Percentiles rank a stretch among this genome's conserved stretches.
Evolutionary conservation across 257 asterid genomes (phyloP).

Genomic region (Penstemon davidsonii): DNA sequence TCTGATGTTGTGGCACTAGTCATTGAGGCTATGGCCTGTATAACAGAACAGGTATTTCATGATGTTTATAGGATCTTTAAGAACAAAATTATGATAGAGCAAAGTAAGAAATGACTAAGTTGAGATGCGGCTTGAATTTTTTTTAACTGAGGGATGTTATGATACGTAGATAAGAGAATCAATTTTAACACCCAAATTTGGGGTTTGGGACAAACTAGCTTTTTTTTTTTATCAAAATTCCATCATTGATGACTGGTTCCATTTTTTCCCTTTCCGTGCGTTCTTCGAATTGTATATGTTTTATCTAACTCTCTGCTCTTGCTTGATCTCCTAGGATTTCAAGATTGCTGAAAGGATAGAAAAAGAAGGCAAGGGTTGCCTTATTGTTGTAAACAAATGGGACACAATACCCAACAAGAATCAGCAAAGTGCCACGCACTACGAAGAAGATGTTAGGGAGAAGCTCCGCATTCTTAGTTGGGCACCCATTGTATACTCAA

Average conservation of each 20-base stretch:
- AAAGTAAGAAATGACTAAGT: not conserved
- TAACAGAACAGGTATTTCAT: slow-evolving; percentile 83
- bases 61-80: slow-evolving; percentile 18
- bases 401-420: slow-evolving; percentile 92
- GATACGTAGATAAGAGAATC: not conserved
- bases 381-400: slow-evolving; percentile 98
- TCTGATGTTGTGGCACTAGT: slow-evolving; percentile 96
- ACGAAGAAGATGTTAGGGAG: slow-evolving; percentile 86
- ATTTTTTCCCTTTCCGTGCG: not conserved
- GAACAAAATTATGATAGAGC: slow-evolving; percentile 11
- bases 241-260: not conserved
- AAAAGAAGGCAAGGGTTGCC: slow-evolving; percentile 94
- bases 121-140: not conserved
- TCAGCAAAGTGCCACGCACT: slow-evolving; percentile 69
- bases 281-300: slow-evolving; percentile 6
- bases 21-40: slow-evolving; percentile 97
- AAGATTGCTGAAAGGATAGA: slow-evolving; percentile 94
- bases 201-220: not conserved
- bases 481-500: slow-evolving; percentile 96
- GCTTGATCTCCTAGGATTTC: slow-evolving; percentile 53
- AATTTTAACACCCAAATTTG: not conserved
- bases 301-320: slow-evolving; percentile 17
- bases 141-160: not conserved
- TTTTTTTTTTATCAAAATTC: not conserved
- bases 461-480: slow-evolving; percentile 87